These are phyloP conservation scores for Stephania yunnanensis DNA, from an alignment of 164 flowering plant species.

Conservation along the genomic window DNA sequence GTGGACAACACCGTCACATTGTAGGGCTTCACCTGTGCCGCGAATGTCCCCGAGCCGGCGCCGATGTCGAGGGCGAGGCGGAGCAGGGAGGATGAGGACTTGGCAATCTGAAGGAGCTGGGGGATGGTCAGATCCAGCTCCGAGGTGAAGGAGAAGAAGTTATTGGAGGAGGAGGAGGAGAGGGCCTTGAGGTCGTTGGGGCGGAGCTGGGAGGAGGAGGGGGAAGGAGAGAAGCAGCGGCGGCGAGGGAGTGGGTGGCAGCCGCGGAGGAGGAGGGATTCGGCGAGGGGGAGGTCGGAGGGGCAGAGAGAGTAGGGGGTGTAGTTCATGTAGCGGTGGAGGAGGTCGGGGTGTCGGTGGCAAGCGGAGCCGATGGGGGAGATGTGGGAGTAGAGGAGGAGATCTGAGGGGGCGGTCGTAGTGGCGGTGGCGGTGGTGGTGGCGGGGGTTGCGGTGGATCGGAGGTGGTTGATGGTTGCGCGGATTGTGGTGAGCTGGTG, in stretches of 20 bases:
- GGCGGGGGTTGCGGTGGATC: constrained; percentile 31
- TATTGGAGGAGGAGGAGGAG: constrained; percentile 28
- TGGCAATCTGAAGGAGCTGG: constrained; percentile 19
- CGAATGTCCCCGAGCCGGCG: constrained; percentile 84
- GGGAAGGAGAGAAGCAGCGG: constrained; percentile 68
- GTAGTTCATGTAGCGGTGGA: constrained; percentile 76
- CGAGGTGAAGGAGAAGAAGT: constrained; percentile 35
- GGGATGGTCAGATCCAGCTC: constrained; percentile 40
- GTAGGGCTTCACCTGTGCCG: constrained; percentile 62
- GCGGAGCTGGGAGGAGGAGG: constrained; percentile 28
- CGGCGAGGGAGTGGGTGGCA: constrained; percentile 96
- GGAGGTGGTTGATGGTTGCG: constrained; percentile 84
- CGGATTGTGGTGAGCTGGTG: constrained; percentile 78
- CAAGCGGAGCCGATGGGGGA: constrained; percentile 52
- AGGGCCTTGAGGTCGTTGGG: constrained; percentile 36
- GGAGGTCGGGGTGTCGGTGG: constrained; percentile 54
- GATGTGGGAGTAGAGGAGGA: constrained; percentile 17
- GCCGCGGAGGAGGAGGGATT: constrained; percentile 71
- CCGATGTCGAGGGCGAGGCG: constrained; percentile 82
- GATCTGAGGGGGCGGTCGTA: constrained; percentile 8
- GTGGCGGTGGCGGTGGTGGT: constrained; percentile 11
- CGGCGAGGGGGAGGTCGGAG: constrained; percentile 48
- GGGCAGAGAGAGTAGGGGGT: constrained; percentile 73
- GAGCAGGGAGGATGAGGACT: constrained; percentile 24
- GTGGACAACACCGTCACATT: constrained; percentile 81